Evolutionary conservation across 1,284 basidiomycete genomes (phyloP).

Genomic region (Moniliophthora roreri): DNA sequence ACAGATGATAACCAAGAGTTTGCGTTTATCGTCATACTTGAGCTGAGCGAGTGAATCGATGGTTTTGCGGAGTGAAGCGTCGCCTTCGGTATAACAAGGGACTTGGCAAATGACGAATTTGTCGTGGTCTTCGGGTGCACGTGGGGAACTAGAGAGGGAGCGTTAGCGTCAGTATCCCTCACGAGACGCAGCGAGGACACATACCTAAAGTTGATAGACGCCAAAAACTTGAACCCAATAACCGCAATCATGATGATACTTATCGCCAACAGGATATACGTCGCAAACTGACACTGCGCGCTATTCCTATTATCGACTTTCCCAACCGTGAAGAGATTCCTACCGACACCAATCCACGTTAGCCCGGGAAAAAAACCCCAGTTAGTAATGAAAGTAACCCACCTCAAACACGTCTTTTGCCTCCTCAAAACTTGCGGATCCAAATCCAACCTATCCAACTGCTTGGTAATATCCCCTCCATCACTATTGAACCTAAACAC

Average conservation of each 20-base stretch:
- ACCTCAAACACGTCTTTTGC: constrained; percentile 89
- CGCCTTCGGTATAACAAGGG: constrained; percentile 97
- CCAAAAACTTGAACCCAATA: constrained; percentile 98
- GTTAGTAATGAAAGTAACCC: too few relatives aligned
- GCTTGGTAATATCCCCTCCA: constrained; percentile 85
- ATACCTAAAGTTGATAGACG: constrained; percentile 93
- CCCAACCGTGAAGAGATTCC: constrained; percentile 91
- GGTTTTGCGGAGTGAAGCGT: constrained; percentile 83
- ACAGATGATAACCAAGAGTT: constrained; percentile 92
- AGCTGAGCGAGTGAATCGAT: constrained; percentile 94
- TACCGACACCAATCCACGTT: too few relatives aligned
- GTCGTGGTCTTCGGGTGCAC: constrained; percentile 94
- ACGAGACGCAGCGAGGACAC: too few relatives aligned
- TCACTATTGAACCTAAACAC: constrained; percentile 79
- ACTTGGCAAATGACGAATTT: constrained; percentile 99
- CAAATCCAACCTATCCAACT: constrained; percentile 69
- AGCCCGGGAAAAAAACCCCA: too few relatives aligned
- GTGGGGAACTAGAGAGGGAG: constrained; percentile 66
- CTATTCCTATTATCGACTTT: constrained; percentile 93
- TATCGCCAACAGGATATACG: constrained; percentile 88
- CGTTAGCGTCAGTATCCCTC: too few relatives aligned
- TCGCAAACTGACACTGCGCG: constrained; percentile 88
- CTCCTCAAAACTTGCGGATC: constrained; percentile 66
- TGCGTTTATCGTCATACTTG: constrained; percentile 98
- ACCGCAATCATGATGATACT: constrained; percentile 94